Evolutionary conservation across 2,329 filamentous ascomycete genomes (phyloP), one percentile per base, ranked within the genome.

Genomic region (Apiospora aurea): DNA sequence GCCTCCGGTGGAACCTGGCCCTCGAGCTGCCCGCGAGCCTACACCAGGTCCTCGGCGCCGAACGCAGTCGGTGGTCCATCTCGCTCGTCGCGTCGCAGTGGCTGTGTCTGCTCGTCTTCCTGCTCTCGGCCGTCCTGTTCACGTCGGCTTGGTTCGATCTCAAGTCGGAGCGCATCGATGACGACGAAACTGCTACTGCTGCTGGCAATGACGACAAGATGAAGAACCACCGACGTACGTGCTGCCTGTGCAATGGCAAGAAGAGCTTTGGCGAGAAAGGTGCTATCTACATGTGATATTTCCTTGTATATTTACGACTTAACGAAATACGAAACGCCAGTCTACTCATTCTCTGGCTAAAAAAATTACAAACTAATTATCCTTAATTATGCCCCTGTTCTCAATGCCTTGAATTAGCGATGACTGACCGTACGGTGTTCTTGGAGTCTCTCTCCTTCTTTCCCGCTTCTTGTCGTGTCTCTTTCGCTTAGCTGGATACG

Each of bases 71-170:
- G 18, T 69, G 67, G 67, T 24, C 34, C 26, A 4, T 69, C 24
- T 69, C 67, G 44, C 44, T 69, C 26, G 26, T 47, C 7, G 67
- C 67, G 18, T 69, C 67, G 67, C 67, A 69, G 26, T 69, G 67
- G 67, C 44, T 69, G 4, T 69, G 67, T 2, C 26, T 69, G 26
- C 16, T 69, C 16, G 67, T 69, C 0, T 69, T 69, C 18, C 2
- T 69, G 10, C 67, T 69, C 26, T 69, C 67, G 16, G 44, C 67
- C 44, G 24, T 49, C 44, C 67, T 69, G 10, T 69, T 69, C 67
- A 49, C 47, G 7, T 69, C 67, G 26, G 67, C 67, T 3, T 69
- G 67, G 67, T 38, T 46, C 44, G 67, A 69, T 16, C 67, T 69
- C 67, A 49, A 49, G 67, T 34, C 44, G 16, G 67, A 69, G 26